Percentiles rank a stretch among this genome's conserved stretches.
These are phyloP conservation scores for Striga asiatica DNA, from an alignment of 257 asterid genomes.

Conservation along the genomic window DNA sequence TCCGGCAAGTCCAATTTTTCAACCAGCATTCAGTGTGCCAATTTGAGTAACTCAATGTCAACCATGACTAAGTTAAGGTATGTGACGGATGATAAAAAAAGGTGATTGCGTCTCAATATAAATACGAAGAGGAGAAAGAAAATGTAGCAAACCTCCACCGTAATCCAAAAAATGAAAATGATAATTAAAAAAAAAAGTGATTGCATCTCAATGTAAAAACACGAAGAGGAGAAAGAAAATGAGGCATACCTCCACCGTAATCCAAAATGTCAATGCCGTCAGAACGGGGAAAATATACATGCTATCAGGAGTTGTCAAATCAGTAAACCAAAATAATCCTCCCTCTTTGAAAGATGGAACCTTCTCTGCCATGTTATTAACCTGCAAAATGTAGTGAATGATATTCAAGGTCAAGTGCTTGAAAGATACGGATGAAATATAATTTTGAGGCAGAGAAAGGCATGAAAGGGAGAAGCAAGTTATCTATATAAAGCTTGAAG, in stretches of 20 bases:
- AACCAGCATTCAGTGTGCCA: background rate
- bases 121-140: too few relatives aligned
- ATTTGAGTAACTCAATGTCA: background rate
- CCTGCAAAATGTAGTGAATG: conserved; percentile 32
- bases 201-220: background rate
- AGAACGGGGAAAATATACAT: conserved; percentile 67
- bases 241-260: conserved; percentile 75
- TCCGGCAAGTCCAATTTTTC: background rate
- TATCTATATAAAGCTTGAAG: background rate
- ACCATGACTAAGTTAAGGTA: background rate
- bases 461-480: conserved; percentile 3
- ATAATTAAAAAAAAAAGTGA: conserved; percentile 4
- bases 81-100: too few relatives aligned
- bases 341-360: conserved; percentile 94
- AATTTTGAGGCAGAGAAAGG: background rate
- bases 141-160: conserved; percentile 10
- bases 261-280: conserved; percentile 87
- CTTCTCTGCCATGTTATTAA: conserved; percentile 65
- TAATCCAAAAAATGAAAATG: conserved; percentile 90
- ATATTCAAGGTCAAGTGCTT: background rate
- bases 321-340: conserved; percentile 81
- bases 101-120: too few relatives aligned
- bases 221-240: background rate
- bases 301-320: conserved; percentile 81
- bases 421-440: background rate